phyloP scores from a whole-genome alignment of 176 grass and related monocot species.

The Musa schizocarpa region DNA sequence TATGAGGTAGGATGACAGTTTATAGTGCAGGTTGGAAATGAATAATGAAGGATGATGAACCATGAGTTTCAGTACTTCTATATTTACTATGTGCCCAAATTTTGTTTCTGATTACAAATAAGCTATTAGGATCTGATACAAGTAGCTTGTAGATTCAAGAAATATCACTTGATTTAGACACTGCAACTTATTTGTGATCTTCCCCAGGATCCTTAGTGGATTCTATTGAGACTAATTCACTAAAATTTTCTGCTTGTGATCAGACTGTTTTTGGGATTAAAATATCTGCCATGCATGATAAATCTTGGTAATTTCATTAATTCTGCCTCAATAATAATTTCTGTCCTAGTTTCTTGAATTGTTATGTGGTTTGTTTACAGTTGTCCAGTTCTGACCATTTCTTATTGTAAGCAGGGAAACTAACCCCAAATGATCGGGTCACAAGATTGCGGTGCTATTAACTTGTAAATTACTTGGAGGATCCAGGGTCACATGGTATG shows the following conservation, averaged over 20 bases:
- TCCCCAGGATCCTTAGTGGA: background rate
- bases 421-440: background rate
- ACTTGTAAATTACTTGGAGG: conserved; percentile 13
- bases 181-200: background rate
- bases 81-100: background rate
- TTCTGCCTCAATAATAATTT: background rate
- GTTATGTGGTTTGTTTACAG: background rate
- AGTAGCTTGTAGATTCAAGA: background rate
- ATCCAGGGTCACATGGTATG: conserved; percentile 16
- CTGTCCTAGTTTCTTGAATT: background rate
- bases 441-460: conserved; percentile 10
- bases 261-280: background rate
- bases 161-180: too few relatives aligned
- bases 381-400: background rate
- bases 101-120: background rate
- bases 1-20: background rate
- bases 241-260: background rate
- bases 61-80: background rate
- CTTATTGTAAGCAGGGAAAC: background rate
- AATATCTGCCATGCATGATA: too few relatives aligned
- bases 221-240: too few relatives aligned
- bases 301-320: background rate
- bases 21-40: background rate
- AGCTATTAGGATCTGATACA: background rate
- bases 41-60: background rate